Evolutionary conservation across 1,284 basidiomycete genomes (phyloP).

Genomic region (Ganoderma meredithae): DNA sequence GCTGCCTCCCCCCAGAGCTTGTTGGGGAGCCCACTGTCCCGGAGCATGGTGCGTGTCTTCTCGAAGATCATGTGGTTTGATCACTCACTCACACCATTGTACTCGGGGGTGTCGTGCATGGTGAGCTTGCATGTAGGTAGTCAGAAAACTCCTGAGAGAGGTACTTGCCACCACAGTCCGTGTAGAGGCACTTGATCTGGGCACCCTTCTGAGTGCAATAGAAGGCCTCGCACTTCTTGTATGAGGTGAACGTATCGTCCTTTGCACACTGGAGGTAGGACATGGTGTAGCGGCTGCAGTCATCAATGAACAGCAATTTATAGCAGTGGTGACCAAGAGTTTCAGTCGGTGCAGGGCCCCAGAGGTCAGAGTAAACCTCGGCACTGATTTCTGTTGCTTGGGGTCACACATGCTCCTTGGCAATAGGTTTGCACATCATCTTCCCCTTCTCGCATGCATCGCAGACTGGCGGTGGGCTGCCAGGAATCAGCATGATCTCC

Average conservation of each 20-base stretch:
- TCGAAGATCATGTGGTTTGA: constrained; percentile 42
- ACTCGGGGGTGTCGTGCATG: neutral
- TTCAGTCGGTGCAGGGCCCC: constrained; percentile 29
- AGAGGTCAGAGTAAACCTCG: constrained; percentile 35
- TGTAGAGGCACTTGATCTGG: constrained; percentile 43
- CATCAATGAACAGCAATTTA: constrained; percentile 36
- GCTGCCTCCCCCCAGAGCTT: constrained; percentile 49
- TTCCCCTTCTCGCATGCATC: constrained; percentile 35
- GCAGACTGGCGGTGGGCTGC: constrained; percentile 16
- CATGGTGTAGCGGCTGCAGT: constrained; percentile 18
- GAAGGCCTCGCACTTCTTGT: constrained; percentile 29
- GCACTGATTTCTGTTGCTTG: constrained; percentile 28
- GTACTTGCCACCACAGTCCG: constrained; percentile 38
- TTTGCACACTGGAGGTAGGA: constrained; percentile 30
- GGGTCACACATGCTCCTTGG: constrained; percentile 22
- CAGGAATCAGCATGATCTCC: constrained; percentile 13
- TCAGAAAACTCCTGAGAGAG: constrained; percentile 9
- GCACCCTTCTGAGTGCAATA: constrained; percentile 29
- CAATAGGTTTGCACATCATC: constrained; percentile 29
- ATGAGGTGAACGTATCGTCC: constrained; percentile 31
- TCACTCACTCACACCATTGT: constrained; percentile 47
- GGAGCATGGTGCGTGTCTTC: constrained; percentile 34
- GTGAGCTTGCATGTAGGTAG: constrained; percentile 7
- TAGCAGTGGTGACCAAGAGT: constrained; percentile 21
- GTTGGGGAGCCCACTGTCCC: constrained; percentile 37